phyloP scores from a whole-genome alignment of 768 basidiomycete species.

The Clitopilus passeckerianus region DNA sequence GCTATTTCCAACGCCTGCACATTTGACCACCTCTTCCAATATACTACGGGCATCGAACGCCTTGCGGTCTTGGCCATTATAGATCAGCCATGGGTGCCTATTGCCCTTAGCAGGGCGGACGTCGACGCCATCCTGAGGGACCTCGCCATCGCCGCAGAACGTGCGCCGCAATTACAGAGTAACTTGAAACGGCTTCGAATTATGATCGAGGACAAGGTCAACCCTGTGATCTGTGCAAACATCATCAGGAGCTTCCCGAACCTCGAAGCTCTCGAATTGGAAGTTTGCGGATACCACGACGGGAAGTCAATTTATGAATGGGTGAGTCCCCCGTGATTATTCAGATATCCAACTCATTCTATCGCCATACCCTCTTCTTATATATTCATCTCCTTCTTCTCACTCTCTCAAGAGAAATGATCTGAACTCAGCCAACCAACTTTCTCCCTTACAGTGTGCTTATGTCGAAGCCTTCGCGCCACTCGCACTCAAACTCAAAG shows the following conservation, averaged over 20 bases:
- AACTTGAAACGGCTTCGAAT: slow-evolving; percentile 26
- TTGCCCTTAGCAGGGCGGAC: slow-evolving; percentile 26
- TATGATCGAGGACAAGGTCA: slow-evolving; percentile 35
- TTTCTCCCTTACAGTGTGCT: slow-evolving; percentile 18
- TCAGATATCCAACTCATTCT: not conserved
- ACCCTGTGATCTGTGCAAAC: slow-evolving; percentile 23
- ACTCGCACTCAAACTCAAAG: slow-evolving; percentile 13
- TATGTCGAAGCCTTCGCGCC: slow-evolving; percentile 26
- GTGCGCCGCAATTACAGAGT: slow-evolving; percentile 3
- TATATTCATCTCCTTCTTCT: slow-evolving; percentile 3
- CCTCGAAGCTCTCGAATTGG: slow-evolving; percentile 34
- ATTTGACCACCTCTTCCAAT: slow-evolving; percentile 21
- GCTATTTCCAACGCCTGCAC: slow-evolving; percentile 34
- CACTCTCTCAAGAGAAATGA: not conserved
- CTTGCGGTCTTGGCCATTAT: slow-evolving; percentile 32
- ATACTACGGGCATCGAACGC: slow-evolving; percentile 23
- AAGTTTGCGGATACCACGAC: slow-evolving; percentile 36
- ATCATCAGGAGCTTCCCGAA: slow-evolving; percentile 27
- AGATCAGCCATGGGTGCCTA: slow-evolving; percentile 28
- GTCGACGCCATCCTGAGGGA: slow-evolving; percentile 26
- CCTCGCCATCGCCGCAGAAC: slow-evolving; percentile 14
- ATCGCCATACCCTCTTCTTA: not conserved
- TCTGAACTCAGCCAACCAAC: not conserved
- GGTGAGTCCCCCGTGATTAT: slow-evolving; percentile 20
- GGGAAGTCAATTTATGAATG: slow-evolving; percentile 32